Evolutionary conservation across 2,329 filamentous ascomycete species (phyloP), one percentile per base, ranked within the genome.

Genomic region (Colletotrichum gloeosporioides): DNA sequence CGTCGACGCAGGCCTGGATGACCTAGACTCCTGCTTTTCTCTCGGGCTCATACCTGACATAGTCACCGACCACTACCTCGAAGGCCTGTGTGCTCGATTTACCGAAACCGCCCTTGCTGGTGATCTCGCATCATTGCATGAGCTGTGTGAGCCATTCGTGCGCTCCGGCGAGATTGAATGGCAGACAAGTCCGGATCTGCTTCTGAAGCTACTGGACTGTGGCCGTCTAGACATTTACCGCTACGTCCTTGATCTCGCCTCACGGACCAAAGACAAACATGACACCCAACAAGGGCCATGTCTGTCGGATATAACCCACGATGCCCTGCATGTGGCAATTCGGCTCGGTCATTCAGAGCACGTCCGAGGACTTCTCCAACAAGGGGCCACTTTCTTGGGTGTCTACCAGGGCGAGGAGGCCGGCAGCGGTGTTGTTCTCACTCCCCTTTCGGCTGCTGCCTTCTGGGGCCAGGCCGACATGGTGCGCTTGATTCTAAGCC

Each of bases 321-420:
- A 83, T 29, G 81, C 81, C 1, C 73, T 83, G 10, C 81, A 79
- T 25, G 78, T 82, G 9, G 80, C 82, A 34, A 83, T 83, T 62
- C 78, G 78, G 3, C 78, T 82, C 2, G 82, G 81, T 1, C 81
- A 81, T 29, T 49, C 74, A 9, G 71, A 76, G 39, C 64, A 69
- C 16, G 76, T 53, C 62, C 75, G 25, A 77, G 79, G 15, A 1
- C 72, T 83, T 1, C 57, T 82, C 13, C 59, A 53, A 2, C 66
- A 79, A 4, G 70, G 79, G 12, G 66, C 70, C 10, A 79, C 72
- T 1, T 83, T 83, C 69, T 66, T 79, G 34, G 82, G 77, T 6
- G 31, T 72, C 8, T 66, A 73, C 25, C 31, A 66, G 16, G 39
- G 57, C n/a, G 39, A 75, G 2, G 69, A 70, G 29, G 8, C 32